Conservation (phyloP, 768 basidiomycete species). For the Serendipita sp. region DNA sequence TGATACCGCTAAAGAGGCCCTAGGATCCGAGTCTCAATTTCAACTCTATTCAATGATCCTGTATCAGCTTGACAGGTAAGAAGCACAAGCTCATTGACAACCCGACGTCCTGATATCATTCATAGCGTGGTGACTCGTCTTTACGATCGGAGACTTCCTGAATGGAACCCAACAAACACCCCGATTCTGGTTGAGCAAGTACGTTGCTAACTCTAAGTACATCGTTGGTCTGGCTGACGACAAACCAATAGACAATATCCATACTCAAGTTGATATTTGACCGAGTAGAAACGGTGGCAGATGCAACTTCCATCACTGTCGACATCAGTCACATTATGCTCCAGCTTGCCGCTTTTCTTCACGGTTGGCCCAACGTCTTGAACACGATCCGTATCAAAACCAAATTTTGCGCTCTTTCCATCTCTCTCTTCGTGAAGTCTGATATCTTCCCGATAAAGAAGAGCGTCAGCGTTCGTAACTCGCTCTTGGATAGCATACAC, state of each 20-base stretch:
- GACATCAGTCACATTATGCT: conserved; percentile 24
- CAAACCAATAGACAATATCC: conserved; percentile 39
- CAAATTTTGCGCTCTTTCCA: conserved; percentile 60
- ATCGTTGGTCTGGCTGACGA: background rate
- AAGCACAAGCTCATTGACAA: conserved; percentile 6
- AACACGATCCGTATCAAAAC: conserved; percentile 47
- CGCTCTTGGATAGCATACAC: conserved; percentile 57
- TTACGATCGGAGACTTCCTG: conserved; percentile 10
- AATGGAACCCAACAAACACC: conserved; percentile 11
- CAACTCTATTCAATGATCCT: conserved; percentile 51
- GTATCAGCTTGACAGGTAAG: conserved; percentile 59
- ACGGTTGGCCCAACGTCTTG: conserved; percentile 36
- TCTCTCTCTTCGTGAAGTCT: conserved; percentile 44
- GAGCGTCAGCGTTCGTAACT: conserved; percentile 49
- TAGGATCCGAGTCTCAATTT: conserved; percentile 64
- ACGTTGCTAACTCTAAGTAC: background rate
- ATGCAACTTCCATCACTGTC: conserved; percentile 38
- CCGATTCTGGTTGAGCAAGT: conserved; percentile 61
- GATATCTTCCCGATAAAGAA: conserved; percentile 49
- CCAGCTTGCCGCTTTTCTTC: conserved; percentile 46
- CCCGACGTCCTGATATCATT: conserved; percentile 22
- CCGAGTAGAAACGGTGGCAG: conserved; percentile 38
- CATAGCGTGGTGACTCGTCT: conserved; percentile 12
- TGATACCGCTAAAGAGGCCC: conserved; percentile 64
- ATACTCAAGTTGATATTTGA: conserved; percentile 69